Evolutionary conservation across 2,329 filamentous ascomycete genomes (phyloP), one percentile per base, ranked within the genome.

Genomic region (Talaromyces sp.): DNA sequence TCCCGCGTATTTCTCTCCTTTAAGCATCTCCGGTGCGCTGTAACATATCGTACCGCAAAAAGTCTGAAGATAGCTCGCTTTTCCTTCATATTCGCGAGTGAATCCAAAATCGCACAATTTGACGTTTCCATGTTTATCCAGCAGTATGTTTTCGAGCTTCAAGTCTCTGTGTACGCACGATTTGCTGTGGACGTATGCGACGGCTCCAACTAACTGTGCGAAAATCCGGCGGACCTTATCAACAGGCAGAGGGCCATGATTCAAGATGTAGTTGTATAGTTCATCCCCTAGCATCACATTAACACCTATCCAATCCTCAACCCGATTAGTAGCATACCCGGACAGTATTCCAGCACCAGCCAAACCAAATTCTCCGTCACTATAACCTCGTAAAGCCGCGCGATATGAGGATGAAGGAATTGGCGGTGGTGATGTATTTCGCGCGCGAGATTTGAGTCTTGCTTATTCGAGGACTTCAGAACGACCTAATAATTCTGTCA

Each of bases 401-500:
- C 93, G 72, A 99, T 99, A 80, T 99, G 95, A 25, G 95, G 95
- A 75, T 99, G 95, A 69, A 97, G 86, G 79, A 99, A 97, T 79
- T 99, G 95, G 71, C 95, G 91, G 77, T 99, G 95, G 77, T 99
- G 95, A 78, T 99, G 95, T 72, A 99, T 99, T 78, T 99, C 95
- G 72, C 95, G 91, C 17, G 94, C 94, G 58, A 99, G 89, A 76
- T 99, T 99, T 63, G 92, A 88, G 78, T 99, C 95, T 75, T 93
- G 90, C 78, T 97, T 97, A 76, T 95, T 94, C 68, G 95, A 95
- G 67, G 93, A 97, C 81, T 99, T 99, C 80, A 99, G 91, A 40
- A 99, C 95, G 72, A 99, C 95, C 92, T 96, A 76, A 61, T 11
- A 43, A 5, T 53, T 56, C 34, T 60, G 68, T 67, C 34, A 63